Evolutionary conservation across 2,329 filamentous ascomycete species (phyloP).

Genomic region (Incumbomyces lentus): DNA sequence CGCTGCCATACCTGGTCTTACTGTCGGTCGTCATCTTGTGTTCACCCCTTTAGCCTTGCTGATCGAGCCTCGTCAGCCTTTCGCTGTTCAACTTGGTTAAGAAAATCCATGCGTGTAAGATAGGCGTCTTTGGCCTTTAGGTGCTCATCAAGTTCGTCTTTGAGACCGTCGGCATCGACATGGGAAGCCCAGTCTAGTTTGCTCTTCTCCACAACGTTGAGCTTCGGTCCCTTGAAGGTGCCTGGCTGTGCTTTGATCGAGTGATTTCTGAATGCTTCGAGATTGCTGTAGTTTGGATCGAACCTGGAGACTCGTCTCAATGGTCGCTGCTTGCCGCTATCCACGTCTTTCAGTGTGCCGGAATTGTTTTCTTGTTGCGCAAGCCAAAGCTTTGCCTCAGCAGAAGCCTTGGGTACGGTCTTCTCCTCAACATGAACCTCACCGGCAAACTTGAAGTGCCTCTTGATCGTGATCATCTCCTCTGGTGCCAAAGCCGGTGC

Average conservation of each 20-base stretch:
- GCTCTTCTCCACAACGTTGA: constrained; percentile 58
- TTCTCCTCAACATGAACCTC: constrained; percentile 46
- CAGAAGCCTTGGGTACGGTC: constrained; percentile 41
- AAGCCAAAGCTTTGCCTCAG: constrained; percentile 46
- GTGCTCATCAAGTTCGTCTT: constrained; percentile 51
- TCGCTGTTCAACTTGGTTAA: constrained; percentile 47
- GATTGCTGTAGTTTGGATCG: constrained; percentile 30
- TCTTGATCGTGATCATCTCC: constrained; percentile 45
- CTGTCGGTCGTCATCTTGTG: background rate
- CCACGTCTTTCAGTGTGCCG: constrained; percentile 18
- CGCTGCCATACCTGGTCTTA: background rate
- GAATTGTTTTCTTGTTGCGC: constrained; percentile 31
- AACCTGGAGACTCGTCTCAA: constrained; percentile 36
- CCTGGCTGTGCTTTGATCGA: constrained; percentile 17
- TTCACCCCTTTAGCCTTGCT: constrained; percentile 36
- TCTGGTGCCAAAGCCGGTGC: constrained; percentile 23
- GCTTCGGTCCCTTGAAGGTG: constrained; percentile 42
- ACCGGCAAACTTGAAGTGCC: constrained; percentile 48
- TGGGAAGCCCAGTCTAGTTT: constrained; percentile 56
- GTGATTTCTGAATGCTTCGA: constrained; percentile 25
- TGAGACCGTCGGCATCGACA: constrained; percentile 50
- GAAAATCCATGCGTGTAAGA: constrained; percentile 51
- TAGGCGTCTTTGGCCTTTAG: constrained; percentile 54
- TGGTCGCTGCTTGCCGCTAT: constrained; percentile 24
- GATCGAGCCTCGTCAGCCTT: constrained; percentile 46